Conservation (phyloP, 306 rosid genomes). For the Lathyrus sativus region DNA sequence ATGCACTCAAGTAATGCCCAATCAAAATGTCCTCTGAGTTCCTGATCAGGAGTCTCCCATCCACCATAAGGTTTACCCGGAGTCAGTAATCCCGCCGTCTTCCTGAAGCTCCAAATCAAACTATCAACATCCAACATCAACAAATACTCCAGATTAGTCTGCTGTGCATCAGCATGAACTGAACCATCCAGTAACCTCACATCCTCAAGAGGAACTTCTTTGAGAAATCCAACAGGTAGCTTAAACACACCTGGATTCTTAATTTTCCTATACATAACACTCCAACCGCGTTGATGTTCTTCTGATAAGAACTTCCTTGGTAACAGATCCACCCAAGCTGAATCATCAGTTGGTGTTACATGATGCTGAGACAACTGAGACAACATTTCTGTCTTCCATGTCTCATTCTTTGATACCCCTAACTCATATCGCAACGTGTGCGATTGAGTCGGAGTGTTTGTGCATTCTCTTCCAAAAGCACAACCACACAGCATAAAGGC, state of each 20-base stretch:
- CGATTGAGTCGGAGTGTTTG: no score
- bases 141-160: conserved; percentile 75
- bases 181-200: conserved; percentile 64
- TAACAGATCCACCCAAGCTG: conserved; percentile 64
- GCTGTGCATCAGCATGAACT: conserved; percentile 60
- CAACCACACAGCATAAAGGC: no score
- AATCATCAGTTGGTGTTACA: conserved; percentile 73
- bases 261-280: conserved; percentile 57
- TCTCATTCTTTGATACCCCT: no score
- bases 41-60: no score
- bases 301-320: conserved; percentile 63
- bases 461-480: no score
- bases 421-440: no score
- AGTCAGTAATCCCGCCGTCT: conserved; percentile 69
- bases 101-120: conserved; percentile 78
- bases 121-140: conserved; percentile 76
- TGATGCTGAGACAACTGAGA: conserved; percentile 70
- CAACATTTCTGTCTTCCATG: no score
- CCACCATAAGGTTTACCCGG: no score
- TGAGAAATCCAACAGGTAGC: conserved; percentile 54
- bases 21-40: no score
- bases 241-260: conserved; percentile 43
- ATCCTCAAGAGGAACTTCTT: conserved; percentile 65
- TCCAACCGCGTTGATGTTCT: conserved; percentile 59
- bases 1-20: no score